A percentile compares a stretch with the other conserved stretches of the same genome.
phyloP scores from a whole-genome alignment of 2,329 filamentous ascomycete species.

The Phaeosphaeriaceae sp. region DNA sequence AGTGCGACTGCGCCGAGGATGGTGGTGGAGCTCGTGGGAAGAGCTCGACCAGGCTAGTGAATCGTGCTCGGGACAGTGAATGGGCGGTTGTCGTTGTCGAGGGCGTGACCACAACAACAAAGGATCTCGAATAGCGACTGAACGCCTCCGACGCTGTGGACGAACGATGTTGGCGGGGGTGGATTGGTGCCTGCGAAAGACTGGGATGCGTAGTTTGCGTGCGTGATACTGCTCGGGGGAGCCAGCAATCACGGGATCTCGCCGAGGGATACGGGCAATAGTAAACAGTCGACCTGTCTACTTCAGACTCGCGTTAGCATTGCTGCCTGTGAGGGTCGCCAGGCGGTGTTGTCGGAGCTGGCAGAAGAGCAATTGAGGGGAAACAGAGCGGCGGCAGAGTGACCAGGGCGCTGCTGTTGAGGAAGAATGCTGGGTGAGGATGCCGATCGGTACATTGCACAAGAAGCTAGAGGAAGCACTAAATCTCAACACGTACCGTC shows the following conservation, averaged over 20 bases:
- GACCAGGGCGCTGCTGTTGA: slow-evolving; percentile 27
- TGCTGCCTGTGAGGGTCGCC: slow-evolving; percentile 16
- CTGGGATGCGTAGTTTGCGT: slow-evolving; percentile 3
- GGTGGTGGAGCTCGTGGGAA: neutral
- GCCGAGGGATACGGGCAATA: neutral
- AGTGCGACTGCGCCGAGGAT: slow-evolving; percentile 6
- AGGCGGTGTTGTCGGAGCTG: slow-evolving; percentile 15
- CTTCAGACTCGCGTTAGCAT: slow-evolving; percentile 32
- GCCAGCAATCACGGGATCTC: slow-evolving; percentile 1
- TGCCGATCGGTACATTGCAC: slow-evolving; percentile 3
- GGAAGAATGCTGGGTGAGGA: slow-evolving; percentile 29
- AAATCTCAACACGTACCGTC: neutral
- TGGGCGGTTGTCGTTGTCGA: slow-evolving; percentile 7
- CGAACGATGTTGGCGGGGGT: slow-evolving; percentile 15
- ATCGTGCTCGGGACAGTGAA: slow-evolving; percentile 11
- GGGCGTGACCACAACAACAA: slow-evolving; percentile 10
- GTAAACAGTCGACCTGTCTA: neutral
- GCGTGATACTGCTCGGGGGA: neutral
- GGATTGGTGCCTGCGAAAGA: neutral
- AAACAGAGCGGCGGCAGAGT: slow-evolving; percentile 4
- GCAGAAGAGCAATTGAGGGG: slow-evolving; percentile 16
- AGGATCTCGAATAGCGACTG: slow-evolving; percentile 25
- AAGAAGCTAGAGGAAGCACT: slow-evolving; percentile 8
- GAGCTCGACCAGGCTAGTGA: neutral
- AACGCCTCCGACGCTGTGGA: slow-evolving; percentile 27